Evolutionary conservation across 202 grass and related monocot species (phyloP).

Genomic region (Saccharum hybrid): DNA sequence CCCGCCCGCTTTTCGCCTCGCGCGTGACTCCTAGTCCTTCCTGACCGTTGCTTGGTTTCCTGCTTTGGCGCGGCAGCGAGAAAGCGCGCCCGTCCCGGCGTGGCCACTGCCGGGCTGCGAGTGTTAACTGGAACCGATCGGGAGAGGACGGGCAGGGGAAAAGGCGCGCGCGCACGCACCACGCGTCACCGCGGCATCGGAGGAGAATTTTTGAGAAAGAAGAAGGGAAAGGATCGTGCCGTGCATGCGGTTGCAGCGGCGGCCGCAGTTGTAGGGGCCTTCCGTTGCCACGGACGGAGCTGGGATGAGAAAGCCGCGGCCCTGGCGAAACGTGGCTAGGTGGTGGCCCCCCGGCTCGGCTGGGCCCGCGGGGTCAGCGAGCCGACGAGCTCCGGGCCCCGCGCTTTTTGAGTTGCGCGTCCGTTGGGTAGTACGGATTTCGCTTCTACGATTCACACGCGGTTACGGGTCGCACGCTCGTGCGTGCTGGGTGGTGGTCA

Average conservation of each 20-base stretch:
- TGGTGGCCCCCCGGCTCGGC: background rate
- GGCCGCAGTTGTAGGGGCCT: slow-evolving; percentile 15
- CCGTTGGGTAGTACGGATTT: background rate
- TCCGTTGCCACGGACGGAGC: slow-evolving; percentile 3
- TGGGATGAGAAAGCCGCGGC: background rate
- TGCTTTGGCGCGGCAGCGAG: slow-evolving; percentile 24
- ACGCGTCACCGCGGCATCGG: slow-evolving; percentile 21
- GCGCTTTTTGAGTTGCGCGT: background rate
- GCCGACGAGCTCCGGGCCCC: background rate
- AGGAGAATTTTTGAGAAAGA: background rate
- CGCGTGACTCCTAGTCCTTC: background rate
- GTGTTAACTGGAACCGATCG: slow-evolving; percentile 16
- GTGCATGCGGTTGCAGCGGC: slow-evolving; percentile 9
- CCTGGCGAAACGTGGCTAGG: slow-evolving; percentile 6
- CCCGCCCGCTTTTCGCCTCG: background rate
- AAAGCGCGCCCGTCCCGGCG: slow-evolving; percentile 23
- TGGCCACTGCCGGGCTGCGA: background rate
- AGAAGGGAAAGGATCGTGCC: background rate
- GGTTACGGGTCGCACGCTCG: background rate
- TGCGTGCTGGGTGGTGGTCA: no score
- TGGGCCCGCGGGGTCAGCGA: background rate
- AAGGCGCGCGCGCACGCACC: slow-evolving; percentile 27
- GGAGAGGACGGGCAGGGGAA: background rate
- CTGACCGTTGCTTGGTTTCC: slow-evolving; percentile 38
- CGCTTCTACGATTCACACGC: background rate